Evolutionary conservation across 176 grass and related monocot genomes (phyloP).

Genomic region (Phyllostachys edulis): DNA sequence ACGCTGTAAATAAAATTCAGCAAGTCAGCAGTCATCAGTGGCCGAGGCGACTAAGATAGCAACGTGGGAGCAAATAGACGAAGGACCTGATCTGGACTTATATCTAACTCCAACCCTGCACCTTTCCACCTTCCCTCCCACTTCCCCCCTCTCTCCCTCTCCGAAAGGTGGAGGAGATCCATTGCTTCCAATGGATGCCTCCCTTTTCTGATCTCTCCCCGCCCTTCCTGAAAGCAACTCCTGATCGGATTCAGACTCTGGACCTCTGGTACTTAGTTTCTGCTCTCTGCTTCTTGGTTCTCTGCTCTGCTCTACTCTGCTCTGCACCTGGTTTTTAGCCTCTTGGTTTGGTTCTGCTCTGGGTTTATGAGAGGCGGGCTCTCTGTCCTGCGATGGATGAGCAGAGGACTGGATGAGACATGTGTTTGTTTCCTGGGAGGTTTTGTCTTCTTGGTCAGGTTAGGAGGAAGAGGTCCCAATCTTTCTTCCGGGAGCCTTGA

Average conservation of each 20-base stretch:
- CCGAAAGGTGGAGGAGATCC: slow-evolving; percentile 37
- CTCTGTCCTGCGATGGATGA: background rate
- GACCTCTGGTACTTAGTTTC: slow-evolving; percentile 33
- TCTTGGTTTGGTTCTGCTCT: slow-evolving; percentile 9
- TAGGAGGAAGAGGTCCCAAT: background rate
- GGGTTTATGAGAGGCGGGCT: background rate
- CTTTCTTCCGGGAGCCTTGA: background rate
- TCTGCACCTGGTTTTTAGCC: background rate
- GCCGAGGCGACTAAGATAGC: slow-evolving; percentile 23
- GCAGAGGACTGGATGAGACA: slow-evolving; percentile 2
- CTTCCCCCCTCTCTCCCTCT: background rate
- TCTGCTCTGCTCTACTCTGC: slow-evolving; percentile 13
- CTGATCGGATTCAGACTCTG: slow-evolving; percentile 35
- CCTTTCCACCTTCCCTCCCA: slow-evolving; percentile 49
- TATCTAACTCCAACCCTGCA: slow-evolving; percentile 48
- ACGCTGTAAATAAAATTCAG: background rate
- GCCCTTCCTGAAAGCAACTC: slow-evolving; percentile 49
- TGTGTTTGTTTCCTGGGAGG: background rate
- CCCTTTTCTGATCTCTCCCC: slow-evolving; percentile 27
- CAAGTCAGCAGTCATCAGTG: slow-evolving; percentile 17
- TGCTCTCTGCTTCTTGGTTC: slow-evolving; percentile 1
- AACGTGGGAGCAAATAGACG: slow-evolving; percentile 30
- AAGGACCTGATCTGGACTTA: slow-evolving; percentile 36
- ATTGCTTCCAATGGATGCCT: slow-evolving; percentile 65
- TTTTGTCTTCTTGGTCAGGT: slow-evolving; percentile 23